phyloP scores from a whole-genome alignment of 108 stramenopile genomes.

The Nitzschia inconspicua region DNA sequence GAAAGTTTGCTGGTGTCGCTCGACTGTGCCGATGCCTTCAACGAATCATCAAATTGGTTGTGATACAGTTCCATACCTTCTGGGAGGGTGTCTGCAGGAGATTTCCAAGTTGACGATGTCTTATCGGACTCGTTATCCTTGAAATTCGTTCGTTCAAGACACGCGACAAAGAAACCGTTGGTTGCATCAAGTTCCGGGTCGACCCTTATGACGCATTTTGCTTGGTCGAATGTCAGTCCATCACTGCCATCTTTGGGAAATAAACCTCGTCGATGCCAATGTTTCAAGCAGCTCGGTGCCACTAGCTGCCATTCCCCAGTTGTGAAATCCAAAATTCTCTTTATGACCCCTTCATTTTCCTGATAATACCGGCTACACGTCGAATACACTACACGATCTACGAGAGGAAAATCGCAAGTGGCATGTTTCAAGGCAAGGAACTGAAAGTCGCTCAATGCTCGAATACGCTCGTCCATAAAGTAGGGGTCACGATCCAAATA shows the following conservation, averaged over 20 bases:
- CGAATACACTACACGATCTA: conserved; percentile 93
- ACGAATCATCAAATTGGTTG: conserved; percentile 17
- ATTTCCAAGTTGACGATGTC: conserved; percentile 13
- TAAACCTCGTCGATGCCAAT: conserved; percentile 38
- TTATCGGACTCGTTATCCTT: background rate
- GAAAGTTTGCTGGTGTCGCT: conserved; percentile 11
- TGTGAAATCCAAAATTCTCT: conserved; percentile 53
- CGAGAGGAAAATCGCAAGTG: conserved; percentile 73
- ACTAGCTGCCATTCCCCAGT: conserved; percentile 48
- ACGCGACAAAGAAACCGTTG: conserved; percentile 97
- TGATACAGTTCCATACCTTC: conserved; percentile 15
- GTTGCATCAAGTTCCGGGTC: conserved; percentile 89
- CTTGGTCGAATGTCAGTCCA: conserved; percentile 65
- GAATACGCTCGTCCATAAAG: conserved; percentile 44
- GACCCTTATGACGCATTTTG: conserved; percentile 80
- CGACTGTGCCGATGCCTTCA: conserved; percentile 3
- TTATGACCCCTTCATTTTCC: conserved; percentile 92
- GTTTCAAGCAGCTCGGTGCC: conserved; percentile 65
- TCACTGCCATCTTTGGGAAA: background rate
- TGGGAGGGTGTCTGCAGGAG: background rate
- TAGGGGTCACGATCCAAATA: conserved; percentile 8
- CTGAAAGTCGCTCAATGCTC: conserved; percentile 88
- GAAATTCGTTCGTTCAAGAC: conserved; percentile 66
- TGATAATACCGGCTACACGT: conserved; percentile 94
- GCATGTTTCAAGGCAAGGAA: conserved; percentile 85